Conservation (phyloP, 2,329 filamentous ascomycete genomes). For the Colletotrichum plurivorum region DNA sequence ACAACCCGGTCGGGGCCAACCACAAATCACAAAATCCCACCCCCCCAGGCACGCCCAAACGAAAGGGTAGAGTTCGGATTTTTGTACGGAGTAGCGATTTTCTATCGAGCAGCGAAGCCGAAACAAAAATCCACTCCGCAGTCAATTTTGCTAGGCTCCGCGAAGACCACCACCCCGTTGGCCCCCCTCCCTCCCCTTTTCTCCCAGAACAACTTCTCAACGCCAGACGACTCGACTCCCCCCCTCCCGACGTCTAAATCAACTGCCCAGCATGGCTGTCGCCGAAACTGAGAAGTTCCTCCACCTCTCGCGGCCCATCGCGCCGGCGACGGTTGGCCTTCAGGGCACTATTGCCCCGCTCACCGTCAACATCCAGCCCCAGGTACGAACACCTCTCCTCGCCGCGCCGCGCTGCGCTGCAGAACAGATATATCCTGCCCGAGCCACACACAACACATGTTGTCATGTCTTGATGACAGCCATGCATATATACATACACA, state of each 20-base stretch:
- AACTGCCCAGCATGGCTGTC: slow-evolving; percentile 80
- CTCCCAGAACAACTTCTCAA: slow-evolving; percentile 41
- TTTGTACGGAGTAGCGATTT: slow-evolving; percentile 24
- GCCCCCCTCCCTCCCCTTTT: slow-evolving; percentile 37
- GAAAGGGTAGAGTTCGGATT: slow-evolving; percentile 42
- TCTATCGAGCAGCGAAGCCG: slow-evolving; percentile 30
- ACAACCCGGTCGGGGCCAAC: slow-evolving; percentile 63
- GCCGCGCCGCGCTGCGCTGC: slow-evolving; percentile 26
- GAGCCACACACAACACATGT: slow-evolving; percentile 11
- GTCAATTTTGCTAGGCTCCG: slow-evolving; percentile 39
- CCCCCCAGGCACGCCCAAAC: slow-evolving; percentile 53
- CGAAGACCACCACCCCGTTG: slow-evolving; percentile 26
- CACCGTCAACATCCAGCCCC: slow-evolving; percentile 94
- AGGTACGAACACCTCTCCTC: slow-evolving; percentile 71
- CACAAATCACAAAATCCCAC: slow-evolving; percentile 58
- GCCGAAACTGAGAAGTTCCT: slow-evolving; percentile 84
- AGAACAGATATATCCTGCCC: slow-evolving; percentile 1
- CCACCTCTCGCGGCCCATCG: slow-evolving; percentile 93
- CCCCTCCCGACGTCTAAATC: slow-evolving; percentile 11
- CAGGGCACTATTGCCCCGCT: slow-evolving; percentile 92
- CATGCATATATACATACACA: background rate
- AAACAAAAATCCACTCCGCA: slow-evolving; percentile 44
- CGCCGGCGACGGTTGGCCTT: slow-evolving; percentile 83
- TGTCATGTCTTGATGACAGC: slow-evolving; percentile 10
- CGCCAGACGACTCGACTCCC: slow-evolving; percentile 4